Conservation (phyloP, 2,329 filamentous ascomycete genomes). For the Lasiodiplodia theobromae region DNA sequence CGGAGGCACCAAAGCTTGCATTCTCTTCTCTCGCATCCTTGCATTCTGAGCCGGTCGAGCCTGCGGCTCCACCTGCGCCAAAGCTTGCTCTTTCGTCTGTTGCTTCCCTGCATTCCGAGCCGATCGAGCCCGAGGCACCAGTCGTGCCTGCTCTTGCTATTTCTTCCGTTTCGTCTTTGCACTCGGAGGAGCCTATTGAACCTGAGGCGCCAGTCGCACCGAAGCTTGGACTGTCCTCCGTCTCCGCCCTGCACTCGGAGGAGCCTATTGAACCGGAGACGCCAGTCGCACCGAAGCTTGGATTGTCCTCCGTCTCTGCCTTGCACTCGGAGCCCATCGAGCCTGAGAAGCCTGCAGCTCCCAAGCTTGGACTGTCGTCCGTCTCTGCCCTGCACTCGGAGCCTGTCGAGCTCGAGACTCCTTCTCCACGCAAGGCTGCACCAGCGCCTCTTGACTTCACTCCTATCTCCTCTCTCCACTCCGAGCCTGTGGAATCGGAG, state of each 20-base stretch:
- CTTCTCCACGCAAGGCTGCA: conserved; percentile 5
- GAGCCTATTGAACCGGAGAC: conserved; percentile 30
- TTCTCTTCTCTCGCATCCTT: conserved; percentile 27
- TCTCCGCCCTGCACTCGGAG: conserved; percentile 31
- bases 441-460: conserved; percentile 50
- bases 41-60: conserved; percentile 27
- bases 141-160: conserved; percentile 15
- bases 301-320: conserved; percentile 24
- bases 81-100: conserved; percentile 55
- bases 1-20: conserved; percentile 18
- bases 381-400: conserved; percentile 35
- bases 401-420: conserved; percentile 33
- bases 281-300: conserved; percentile 19
- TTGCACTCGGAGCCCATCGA: conserved; percentile 34
- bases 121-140: conserved; percentile 28
- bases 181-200: conserved; percentile 48
- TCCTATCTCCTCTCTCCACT: conserved; percentile 56
- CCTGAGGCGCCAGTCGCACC: conserved; percentile 25
- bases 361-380: conserved; percentile 31
- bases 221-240: conserved; percentile 18
- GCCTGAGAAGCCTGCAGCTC: conserved; percentile 18
- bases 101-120: conserved; percentile 56
- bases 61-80: conserved; percentile 14
- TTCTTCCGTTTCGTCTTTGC: conserved; percentile 47
- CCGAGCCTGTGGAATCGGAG: conserved; percentile 37